These are phyloP conservation scores for Pythium pyrilobum DNA, from an alignment of 352 stramenopile species.

Conservation along the genomic window DNA sequence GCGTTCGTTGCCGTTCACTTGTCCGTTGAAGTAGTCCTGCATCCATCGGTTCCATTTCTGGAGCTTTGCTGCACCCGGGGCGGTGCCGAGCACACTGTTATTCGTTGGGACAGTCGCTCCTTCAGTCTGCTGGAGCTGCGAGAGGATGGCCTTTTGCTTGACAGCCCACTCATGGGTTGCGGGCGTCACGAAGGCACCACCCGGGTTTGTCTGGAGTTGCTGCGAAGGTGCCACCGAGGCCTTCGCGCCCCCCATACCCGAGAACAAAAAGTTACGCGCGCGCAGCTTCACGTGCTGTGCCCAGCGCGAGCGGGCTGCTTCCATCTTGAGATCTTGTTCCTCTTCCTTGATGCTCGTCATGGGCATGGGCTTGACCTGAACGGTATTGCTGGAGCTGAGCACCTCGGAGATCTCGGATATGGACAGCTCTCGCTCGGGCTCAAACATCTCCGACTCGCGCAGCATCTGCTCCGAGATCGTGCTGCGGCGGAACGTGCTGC, in stretches of 20 bases:
- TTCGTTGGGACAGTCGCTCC: slow-evolving; percentile 1
- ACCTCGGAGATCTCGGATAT: slow-evolving; percentile 69
- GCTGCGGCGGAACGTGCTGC: slow-evolving; percentile 71
- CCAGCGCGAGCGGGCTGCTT: slow-evolving; percentile 80
- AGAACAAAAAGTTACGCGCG: slow-evolving; percentile 69
- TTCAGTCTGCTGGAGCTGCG: slow-evolving; percentile 36
- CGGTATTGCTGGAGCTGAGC: slow-evolving; percentile 44
- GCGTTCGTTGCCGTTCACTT: slow-evolving; percentile 13
- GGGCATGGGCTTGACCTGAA: slow-evolving; percentile 61
- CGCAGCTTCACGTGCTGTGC: slow-evolving; percentile 84
- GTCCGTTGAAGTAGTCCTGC: slow-evolving; percentile 27
- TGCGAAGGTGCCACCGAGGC: slow-evolving; percentile 3
- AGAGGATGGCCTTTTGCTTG: slow-evolving; percentile 69
- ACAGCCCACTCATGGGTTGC: slow-evolving; percentile 62
- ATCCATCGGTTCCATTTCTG: slow-evolving; percentile 61
- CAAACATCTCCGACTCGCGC: slow-evolving; percentile 78
- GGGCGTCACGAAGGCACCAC: slow-evolving; percentile 30
- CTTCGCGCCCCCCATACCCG: slow-evolving; percentile 20
- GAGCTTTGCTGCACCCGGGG: slow-evolving; percentile 53
- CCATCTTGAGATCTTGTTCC: slow-evolving; percentile 76
- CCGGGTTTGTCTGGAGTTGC: neutral
- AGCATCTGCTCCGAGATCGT: slow-evolving; percentile 84
- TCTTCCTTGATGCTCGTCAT: slow-evolving; percentile 85
- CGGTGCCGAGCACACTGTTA: slow-evolving; percentile 17
- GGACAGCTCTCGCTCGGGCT: slow-evolving; percentile 73